Percentiles rank a stretch among this genome's conserved stretches.
phyloP scores from a whole-genome alignment of 2,329 filamentous ascomycete genomes.

The Elsinoe arachidis region DNA sequence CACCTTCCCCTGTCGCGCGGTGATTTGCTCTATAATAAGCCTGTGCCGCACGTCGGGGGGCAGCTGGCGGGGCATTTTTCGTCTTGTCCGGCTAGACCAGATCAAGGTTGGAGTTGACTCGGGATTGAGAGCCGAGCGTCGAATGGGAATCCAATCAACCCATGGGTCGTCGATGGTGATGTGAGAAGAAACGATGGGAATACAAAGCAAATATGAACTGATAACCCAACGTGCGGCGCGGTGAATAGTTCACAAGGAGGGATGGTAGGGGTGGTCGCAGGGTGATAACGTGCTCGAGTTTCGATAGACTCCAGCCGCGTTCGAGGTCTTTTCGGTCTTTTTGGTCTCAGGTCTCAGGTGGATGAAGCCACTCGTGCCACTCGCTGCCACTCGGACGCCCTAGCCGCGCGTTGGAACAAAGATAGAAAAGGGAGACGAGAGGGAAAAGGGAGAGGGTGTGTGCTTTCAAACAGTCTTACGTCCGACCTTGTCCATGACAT shows the following conservation, averaged over 20 bases:
- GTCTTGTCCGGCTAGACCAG: background rate
- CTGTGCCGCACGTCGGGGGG: conserved; percentile 13
- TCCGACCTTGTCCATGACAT: no score
- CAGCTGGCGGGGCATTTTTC: conserved; percentile 15
- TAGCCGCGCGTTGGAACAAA: background rate
- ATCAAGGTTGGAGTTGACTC: background rate
- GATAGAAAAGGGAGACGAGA: background rate
- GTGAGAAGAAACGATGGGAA: background rate
- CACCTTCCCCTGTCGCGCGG: conserved; percentile 7
- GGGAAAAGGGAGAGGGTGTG: background rate
- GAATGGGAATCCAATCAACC: conserved; percentile 10
- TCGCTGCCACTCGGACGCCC: background rate
- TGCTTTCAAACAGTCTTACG: background rate
- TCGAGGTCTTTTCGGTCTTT: background rate
- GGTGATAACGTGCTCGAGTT: conserved; percentile 1
- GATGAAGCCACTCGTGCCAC: background rate
- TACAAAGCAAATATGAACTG: background rate
- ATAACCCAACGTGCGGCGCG: conserved; percentile 2
- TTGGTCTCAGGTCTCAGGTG: background rate
- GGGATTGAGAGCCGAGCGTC: conserved; percentile 4
- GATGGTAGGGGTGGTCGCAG: background rate
- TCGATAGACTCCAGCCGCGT: conserved; percentile 5
- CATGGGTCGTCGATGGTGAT: background rate
- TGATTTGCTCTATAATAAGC: conserved; percentile 14
- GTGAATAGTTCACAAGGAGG: background rate